Conservation (phyloP, 441 rosid species). For the Adansonia madagascariensis region DNA sequence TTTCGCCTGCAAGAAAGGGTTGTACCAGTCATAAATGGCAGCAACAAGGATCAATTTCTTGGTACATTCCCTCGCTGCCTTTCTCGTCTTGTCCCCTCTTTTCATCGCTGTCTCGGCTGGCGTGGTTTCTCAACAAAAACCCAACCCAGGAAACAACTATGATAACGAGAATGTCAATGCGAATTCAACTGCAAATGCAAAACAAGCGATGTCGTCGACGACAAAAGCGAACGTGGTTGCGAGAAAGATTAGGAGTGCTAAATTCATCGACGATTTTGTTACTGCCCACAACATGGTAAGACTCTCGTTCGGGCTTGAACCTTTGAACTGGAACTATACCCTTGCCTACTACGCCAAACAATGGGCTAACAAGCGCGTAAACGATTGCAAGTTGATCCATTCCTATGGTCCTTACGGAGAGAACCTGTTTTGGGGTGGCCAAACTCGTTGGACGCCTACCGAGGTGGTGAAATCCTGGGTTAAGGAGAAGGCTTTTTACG, state of each 20-base stretch:
- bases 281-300: constrained; percentile 53
- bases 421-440: constrained; percentile 55
- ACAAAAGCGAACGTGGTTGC: not conserved
- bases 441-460: constrained; percentile 44
- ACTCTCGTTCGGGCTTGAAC: constrained; percentile 28
- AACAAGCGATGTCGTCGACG: not conserved
- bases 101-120: too few relatives aligned
- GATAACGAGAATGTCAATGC: too few relatives aligned
- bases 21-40: too few relatives aligned
- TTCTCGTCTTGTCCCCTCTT: too few relatives aligned
- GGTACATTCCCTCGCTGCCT: too few relatives aligned
- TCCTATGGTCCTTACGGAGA: constrained; percentile 51
- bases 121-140: too few relatives aligned
- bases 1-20: too few relatives aligned
- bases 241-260: not conserved
- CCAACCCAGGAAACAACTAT: not conserved
- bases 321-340: constrained; percentile 48
- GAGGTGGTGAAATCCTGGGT: constrained; percentile 50
- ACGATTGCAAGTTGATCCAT: constrained; percentile 53
- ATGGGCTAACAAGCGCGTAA: constrained; percentile 40
- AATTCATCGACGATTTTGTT: constrained; percentile 29
- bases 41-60: too few relatives aligned
- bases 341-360: constrained; percentile 45
- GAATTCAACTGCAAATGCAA: not conserved
- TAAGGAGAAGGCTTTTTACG: constrained; percentile 35